phyloP scores from a whole-genome alignment of 2,329 filamentous ascomycete species.

The Fusarium clavum region DNA sequence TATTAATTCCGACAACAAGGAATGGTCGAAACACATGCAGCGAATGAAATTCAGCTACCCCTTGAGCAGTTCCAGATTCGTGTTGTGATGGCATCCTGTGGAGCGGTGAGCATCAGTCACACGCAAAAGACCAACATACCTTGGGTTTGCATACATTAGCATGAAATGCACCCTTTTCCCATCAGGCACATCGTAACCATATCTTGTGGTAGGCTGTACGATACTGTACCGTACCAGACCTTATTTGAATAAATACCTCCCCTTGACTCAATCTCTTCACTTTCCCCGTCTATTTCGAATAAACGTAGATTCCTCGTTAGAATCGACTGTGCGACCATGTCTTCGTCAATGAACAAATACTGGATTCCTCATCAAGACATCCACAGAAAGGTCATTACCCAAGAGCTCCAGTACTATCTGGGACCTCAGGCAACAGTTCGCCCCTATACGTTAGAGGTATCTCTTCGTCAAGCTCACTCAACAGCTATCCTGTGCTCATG shows the following conservation, averaged over 20 bases:
- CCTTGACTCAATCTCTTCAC: conserved; percentile 28
- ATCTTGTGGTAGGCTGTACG: conserved; percentile 31
- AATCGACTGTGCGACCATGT: conserved; percentile 40
- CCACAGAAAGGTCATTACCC: conserved; percentile 69
- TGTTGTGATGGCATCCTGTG: conserved; percentile 37
- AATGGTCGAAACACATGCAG: conserved; percentile 40
- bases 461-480: conserved; percentile 41
- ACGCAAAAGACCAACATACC: conserved; percentile 42
- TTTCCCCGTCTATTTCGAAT: conserved; percentile 28
- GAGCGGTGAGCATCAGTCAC: conserved; percentile 46
- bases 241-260: conserved; percentile 45
- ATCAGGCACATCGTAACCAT: conserved; percentile 40
- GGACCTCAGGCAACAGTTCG: conserved; percentile 69
- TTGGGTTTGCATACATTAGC: conserved; percentile 45
- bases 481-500: conserved; percentile 41
- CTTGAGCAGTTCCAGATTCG: conserved; percentile 39
- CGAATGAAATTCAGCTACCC: conserved; percentile 36
- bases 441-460: conserved; percentile 67
- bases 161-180: conserved; percentile 38
- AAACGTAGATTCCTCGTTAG: conserved; percentile 18
- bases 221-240: background rate
- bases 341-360: conserved; percentile 64
- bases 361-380: conserved; percentile 71
- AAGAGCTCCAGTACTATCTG: conserved; percentile 68
- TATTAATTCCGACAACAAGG: conserved; percentile 41